Base-by-base conservation (phyloP, 148 eudicot species). In the Oxyria digyna region DNA sequence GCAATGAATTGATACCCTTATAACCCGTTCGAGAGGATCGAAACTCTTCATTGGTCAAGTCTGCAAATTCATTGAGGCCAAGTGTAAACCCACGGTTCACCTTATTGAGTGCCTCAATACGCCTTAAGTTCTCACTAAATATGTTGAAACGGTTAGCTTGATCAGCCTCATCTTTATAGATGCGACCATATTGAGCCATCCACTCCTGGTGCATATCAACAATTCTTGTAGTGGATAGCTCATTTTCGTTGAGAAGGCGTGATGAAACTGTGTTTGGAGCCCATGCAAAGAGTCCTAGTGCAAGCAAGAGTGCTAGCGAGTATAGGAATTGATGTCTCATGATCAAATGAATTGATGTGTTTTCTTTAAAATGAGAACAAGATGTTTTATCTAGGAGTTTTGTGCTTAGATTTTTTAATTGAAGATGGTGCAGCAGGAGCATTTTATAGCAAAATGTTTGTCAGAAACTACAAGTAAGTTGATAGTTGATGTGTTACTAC, bases 11-110 rank as follows among this genome's bases (percentile, higher is more conserved):
- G 37, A 29, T 70, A 72, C 3, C 45, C 13, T 42, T 72, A 13
- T 65, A 46, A 48, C 24, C 62, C 42, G 62, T 68, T 27, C 49
- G 42, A n/a, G n/a, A 37, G n/a, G 18, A 29, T 59, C 67, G 57
- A 38, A 83, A 87, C 73, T 87, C 93, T 46, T 85, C 86, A 63
- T 83, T 83, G 49, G 86, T 85, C 79, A 87, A 45, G 77, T 83
- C 94, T 27, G 89, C 86, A 70, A 87, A 85, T 82, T 79, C 80
- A 79, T 81, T 46, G 8, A 46, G 52, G 8, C 52, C 52, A 0
- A 46, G 23, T 1, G 52, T 46, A 23, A 17, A 46, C 9, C 52
- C 52, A 7, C 21, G 23, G 9, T 46, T n/a, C 52, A 46, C 8
- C 20, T 46, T 46, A 46, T 46, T 46, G 8, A 17, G 52, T 8